Percentiles rank a stretch among this genome's conserved stretches.
phyloP scores from a whole-genome alignment of 1,139 yeast species.

The Dujonia santamariae region DNA sequence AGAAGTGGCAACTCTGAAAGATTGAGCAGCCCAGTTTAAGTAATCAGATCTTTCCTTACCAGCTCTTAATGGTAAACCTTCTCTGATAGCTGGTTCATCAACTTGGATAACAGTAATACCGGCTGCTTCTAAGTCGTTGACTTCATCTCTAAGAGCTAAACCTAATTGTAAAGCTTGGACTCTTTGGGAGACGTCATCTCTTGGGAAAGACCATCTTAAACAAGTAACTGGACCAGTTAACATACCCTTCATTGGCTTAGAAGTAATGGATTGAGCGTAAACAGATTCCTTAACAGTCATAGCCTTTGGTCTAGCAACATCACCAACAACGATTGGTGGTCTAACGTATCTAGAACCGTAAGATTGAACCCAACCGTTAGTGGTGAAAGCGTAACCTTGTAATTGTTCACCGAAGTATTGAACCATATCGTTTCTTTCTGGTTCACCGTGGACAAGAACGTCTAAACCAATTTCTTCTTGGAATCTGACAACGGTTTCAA shows the following conservation, averaged over 20 bases:
- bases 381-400: constrained; percentile 96
- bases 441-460: constrained; percentile 99
- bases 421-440: constrained; percentile 99
- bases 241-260: constrained; percentile 99
- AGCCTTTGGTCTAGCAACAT: constrained; percentile 96
- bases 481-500: constrained; percentile 92
- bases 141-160: constrained; percentile 98
- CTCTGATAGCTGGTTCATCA: constrained; percentile 99
- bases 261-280: constrained; percentile 95
- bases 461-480: constrained; percentile 98
- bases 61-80: constrained; percentile 98
- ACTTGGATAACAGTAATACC: constrained; percentile 98
- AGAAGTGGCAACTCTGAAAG: constrained; percentile 99
- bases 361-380: constrained; percentile 99
- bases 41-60: constrained; percentile 96
- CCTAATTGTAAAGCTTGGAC: constrained; percentile 96
- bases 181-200: constrained; percentile 95
- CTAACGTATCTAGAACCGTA: constrained; percentile 99
- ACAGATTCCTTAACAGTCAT: constrained; percentile 99
- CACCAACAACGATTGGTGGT: constrained; percentile 99
- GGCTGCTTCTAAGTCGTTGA: constrained; percentile 94
- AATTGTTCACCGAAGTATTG: constrained; percentile 99
- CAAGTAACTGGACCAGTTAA: constrained; percentile 99
- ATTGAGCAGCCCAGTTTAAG: constrained; percentile 98
- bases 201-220: constrained; percentile 99